Conservation (phyloP, 768 basidiomycete genomes). For the Rossbeevera mucosa region DNA sequence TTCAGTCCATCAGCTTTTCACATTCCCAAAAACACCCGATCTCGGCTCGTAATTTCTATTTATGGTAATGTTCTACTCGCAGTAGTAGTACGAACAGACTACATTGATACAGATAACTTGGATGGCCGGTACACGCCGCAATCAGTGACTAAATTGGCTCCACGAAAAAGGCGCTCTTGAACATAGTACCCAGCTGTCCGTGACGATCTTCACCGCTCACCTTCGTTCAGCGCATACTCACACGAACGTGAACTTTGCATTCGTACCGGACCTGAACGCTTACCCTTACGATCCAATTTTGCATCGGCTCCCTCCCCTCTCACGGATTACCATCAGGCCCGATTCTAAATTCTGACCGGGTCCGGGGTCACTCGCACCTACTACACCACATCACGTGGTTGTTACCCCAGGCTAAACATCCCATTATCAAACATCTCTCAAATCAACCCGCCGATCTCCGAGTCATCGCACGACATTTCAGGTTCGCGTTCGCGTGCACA, state of each 20-base stretch:
- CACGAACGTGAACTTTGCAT: not conserved
- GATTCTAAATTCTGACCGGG: not conserved
- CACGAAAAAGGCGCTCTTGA: not conserved
- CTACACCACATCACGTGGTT: not conserved
- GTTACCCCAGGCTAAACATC: too few relatives aligned
- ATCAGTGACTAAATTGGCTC: not conserved
- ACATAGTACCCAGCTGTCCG: not conserved
- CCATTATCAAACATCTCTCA: not conserved
- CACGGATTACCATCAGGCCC: not conserved
- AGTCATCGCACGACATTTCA: not conserved
- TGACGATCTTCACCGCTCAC: not conserved
- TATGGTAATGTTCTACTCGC: constrained; percentile 16
- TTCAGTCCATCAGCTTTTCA: constrained; percentile 20
- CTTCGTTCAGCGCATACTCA: not conserved
- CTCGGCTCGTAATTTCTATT: constrained; percentile 19
- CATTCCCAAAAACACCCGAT: constrained; percentile 20
- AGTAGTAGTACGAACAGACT: not conserved
- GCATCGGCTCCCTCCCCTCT: not conserved
- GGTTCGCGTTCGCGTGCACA: not conserved
- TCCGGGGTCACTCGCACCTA: not conserved
- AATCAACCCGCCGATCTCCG: not conserved
- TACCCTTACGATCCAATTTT: not conserved
- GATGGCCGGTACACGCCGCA: too few relatives aligned
- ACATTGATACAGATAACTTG: not conserved
- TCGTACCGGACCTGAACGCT: not conserved